phyloP scores from a whole-genome alignment of 2,329 filamentous ascomycete genomes.

The Fusarium duplospermum region DNA sequence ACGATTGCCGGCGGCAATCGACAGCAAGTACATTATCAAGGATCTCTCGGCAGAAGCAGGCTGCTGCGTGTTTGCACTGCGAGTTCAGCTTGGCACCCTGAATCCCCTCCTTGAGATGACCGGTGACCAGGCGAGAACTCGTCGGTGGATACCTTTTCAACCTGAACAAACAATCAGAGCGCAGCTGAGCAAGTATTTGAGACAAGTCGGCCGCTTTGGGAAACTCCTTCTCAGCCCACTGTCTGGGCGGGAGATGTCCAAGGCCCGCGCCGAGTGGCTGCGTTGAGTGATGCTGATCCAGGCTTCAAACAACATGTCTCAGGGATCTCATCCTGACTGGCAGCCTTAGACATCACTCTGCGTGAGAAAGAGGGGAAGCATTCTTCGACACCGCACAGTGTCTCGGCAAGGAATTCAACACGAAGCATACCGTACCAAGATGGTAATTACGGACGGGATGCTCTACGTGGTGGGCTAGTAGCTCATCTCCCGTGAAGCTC shows the following conservation, averaged over 20 bases:
- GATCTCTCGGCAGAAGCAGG: background rate
- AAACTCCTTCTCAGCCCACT: constrained; percentile 4
- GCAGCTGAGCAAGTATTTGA: constrained; percentile 16
- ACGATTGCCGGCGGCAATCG: background rate
- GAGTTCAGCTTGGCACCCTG: background rate
- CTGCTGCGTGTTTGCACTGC: constrained; percentile 6
- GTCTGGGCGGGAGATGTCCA: constrained; percentile 16
- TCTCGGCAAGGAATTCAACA: constrained; percentile 3
- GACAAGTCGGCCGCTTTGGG: constrained; percentile 25
- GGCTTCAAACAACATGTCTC: constrained; percentile 7
- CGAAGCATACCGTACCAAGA: background rate
- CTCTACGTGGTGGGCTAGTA: background rate
- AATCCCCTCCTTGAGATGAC: constrained; percentile 6
- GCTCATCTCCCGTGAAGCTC: constrained; percentile 2
- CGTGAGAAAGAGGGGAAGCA: background rate
- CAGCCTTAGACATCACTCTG: background rate
- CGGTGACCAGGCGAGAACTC: constrained; percentile 1
- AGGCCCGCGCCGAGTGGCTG: constrained; percentile 32
- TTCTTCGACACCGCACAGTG: background rate
- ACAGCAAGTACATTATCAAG: background rate
- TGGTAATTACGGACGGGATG: background rate
- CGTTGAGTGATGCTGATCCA: constrained; percentile 1
- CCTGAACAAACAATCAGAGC: constrained; percentile 20
- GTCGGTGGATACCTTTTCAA: constrained; percentile 22
- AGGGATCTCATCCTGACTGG: background rate